Evolutionary conservation across 164 flowering plant genomes (phyloP).

Genomic region (Magnolia changhungtana): DNA sequence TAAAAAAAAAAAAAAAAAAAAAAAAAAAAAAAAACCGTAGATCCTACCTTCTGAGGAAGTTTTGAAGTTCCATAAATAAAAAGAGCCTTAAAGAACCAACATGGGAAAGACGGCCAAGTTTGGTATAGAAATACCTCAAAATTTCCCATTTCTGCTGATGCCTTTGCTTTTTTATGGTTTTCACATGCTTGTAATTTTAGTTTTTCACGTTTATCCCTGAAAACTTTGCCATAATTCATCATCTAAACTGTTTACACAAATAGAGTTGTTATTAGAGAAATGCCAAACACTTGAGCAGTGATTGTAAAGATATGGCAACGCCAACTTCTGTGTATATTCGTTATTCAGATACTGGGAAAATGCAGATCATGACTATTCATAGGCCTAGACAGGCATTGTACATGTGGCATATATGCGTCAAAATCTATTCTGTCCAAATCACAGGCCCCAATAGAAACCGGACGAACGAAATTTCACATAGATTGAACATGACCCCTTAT

Average conservation of each 20-base stretch:
- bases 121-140: constrained; percentile 48
- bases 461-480: no score
- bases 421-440: no score
- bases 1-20: no score
- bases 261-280: no score
- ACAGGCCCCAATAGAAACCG: no score
- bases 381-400: not conserved
- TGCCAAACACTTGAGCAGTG: no score
- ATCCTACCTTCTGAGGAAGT: not conserved
- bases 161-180: constrained; percentile 76
- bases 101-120: not conserved
- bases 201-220: constrained; percentile 79
- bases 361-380: not conserved
- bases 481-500: not conserved
- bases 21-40: no score
- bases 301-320: not conserved
- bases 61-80: not conserved
- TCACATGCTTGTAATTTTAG: constrained; percentile 86
- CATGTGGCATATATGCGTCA: not conserved
- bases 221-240: constrained; percentile 3
- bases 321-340: not conserved
- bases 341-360: not conserved
- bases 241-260: not conserved
- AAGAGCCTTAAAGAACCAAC: not conserved
- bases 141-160: constrained; percentile 83